Base-by-base conservation (phyloP, 2,329 filamentous ascomycete species). In the Neurospora sp. region DNA sequence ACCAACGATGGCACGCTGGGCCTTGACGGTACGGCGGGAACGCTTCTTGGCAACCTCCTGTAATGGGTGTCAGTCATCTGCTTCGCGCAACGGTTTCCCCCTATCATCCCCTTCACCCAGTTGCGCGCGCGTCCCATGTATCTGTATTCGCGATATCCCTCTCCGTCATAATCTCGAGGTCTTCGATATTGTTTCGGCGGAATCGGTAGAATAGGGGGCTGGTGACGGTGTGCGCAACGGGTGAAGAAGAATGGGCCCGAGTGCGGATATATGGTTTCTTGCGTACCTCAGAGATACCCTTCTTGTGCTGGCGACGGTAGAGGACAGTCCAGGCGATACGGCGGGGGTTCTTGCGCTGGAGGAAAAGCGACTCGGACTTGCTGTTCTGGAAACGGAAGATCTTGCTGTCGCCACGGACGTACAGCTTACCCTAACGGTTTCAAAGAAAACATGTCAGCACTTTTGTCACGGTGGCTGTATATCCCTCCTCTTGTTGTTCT, bases 341-440 rank as follows among this genome's bases (percentile, higher is more conserved):
- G 85, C 96, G 95, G 83, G 96, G 96, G 91, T 99, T 99, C 93
- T 99, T 99, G 89, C 96, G 95, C 90, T 99, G 96, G 79, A 98
- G 92, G 91, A 99, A 99, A 78, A 99, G 92, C 78, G 93, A 97
- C 88, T 99, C 96, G 86, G 93, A 95, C 88, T 99, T 99, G 88
- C 96, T 93, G 87, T 97, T 97, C 87, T 97, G 93, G 92, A 99
- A 99, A 83, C 96, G 94, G 92, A 99, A 99, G 89, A 98, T 90
- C 89, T 98, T 99, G 93, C 92, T 97, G 89, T 99, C 96, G 83
- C 95, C 94, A 85, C 96, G 93, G 89, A 99, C 88, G 88, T 95
- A 99, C 87, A 99, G 92, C 89, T 98, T 98, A 88, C 96, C 96
- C 96, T 98, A 82, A 81, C 80, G 67, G 15, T 70, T 68, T 69